phyloP scores from a whole-genome alignment of 176 grass and related monocot species.

The Sorghum bicolor region Sorghum_bicolor_NCBIv3 NC_012878.2:51832001-51832500 shows the following conservation, averaged over 20 bases:
- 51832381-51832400: neutral
- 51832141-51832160: neutral
- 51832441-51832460: too few species aligned
- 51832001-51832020: conserved; percentile 7
- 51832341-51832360: neutral
- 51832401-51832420: too few species aligned
- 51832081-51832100: conserved; percentile 22
- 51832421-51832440: too few species aligned
- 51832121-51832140: neutral
- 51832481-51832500: too few species aligned
- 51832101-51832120: neutral
- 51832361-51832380: neutral
- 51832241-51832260: conserved; percentile 39
- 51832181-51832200: neutral
- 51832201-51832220: conserved; percentile 27
- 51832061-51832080: conserved; percentile 32
- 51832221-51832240: conserved; percentile 30
- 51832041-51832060: conserved; percentile 18
- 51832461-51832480: too few species aligned
- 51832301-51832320: neutral
- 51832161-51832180: neutral
- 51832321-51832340: neutral
- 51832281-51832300: neutral
- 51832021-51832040: conserved; percentile 42
- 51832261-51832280: neutral